A percentile compares a stretch with the other conserved stretches of the same genome.
Evolutionary conservation across 805 yeast species (phyloP).

Genomic region (Kuraishia cidri): DNA sequence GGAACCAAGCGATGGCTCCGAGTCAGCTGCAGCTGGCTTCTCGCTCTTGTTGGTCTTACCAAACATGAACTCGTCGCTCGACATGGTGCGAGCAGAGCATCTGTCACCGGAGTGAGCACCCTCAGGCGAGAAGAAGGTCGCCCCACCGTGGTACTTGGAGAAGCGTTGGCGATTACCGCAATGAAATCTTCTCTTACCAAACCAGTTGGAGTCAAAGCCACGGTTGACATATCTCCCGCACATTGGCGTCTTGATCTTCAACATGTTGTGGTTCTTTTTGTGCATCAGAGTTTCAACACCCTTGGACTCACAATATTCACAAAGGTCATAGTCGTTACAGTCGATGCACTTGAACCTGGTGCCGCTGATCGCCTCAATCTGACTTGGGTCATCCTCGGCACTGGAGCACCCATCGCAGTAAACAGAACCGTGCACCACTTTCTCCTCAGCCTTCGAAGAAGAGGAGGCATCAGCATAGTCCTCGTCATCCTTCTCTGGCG

Average conservation of each 20-base stretch:
- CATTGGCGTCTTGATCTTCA: constrained; percentile 10
- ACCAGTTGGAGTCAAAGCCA: background rate
- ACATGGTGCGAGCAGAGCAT: background rate
- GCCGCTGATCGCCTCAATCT: constrained; percentile 25
- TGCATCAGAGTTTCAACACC: constrained; percentile 10
- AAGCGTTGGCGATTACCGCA: too few relatives aligned
- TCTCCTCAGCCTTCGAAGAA: background rate
- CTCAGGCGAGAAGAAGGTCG: background rate
- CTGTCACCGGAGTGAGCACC: background rate
- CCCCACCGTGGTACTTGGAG: too few relatives aligned
- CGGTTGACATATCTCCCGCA: background rate
- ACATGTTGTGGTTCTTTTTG: constrained; percentile 13
- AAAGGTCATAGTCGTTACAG: constrained; percentile 45
- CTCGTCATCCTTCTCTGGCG: too few relatives aligned
- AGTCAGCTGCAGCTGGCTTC: background rate
- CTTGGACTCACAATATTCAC: constrained; percentile 29
- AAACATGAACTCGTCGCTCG: background rate
- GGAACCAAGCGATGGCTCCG: background rate
- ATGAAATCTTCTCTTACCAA: too few relatives aligned
- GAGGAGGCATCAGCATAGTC: constrained; percentile 16
- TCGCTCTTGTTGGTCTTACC: background rate
- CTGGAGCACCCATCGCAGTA: constrained; percentile 23
- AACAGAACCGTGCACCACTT: constrained; percentile 10
- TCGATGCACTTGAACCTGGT: constrained; percentile 40
- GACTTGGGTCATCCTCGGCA: background rate